Evolutionary conservation across 2,329 filamentous ascomycete species (phyloP), one percentile per base, ranked within the genome.

Genomic region (Penicillium nordicum): DNA sequence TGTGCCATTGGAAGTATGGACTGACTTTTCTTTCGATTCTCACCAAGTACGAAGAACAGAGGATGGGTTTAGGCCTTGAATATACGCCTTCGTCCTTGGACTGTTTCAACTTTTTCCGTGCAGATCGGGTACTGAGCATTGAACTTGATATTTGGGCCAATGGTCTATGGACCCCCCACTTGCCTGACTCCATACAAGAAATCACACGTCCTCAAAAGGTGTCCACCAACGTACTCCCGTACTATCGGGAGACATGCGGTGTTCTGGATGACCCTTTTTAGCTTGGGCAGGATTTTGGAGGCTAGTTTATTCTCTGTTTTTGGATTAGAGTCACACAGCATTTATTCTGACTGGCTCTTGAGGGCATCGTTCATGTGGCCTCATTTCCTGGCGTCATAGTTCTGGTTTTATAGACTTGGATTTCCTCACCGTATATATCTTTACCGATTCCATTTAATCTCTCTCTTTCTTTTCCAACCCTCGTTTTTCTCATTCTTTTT

Each of bases 391-490:
- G 58, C 59, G 61, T 65, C 63, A 62, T 64, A 57, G 57, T 62
- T 54, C 52, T 49, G 34, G 37, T 50, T 21, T 21, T 61, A 62
- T 65, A 62, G 57, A 56, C 48, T 44, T 50, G 38, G 50, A 50
- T 47, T 42, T 44, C 38, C 56, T 61, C 62, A 60, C 59, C 57
- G 61, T 62, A 65, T 65, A 66, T 65, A 63, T 58, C 50, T 54
- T 55, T 50, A 48, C 51, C 53, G 47, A 37, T 34, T 48, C 48
- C 47, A 50, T 50, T 47, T 38, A 45, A 46, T 57, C 30, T 58
- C 30, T 29, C 25, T 29, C 16, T 44, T 21, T n/a, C 48, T 42
- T 37, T 52, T 36, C 30, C 16, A 48, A 50, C 45, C 50, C 47
- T 49, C 54, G 47, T 38, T 41, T 32, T 47, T 32, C 55, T 14